These are phyloP conservation scores for Hyaloperonospora brassicae DNA, from an alignment of 352 stramenopile species.

Conservation along the genomic window DNA sequence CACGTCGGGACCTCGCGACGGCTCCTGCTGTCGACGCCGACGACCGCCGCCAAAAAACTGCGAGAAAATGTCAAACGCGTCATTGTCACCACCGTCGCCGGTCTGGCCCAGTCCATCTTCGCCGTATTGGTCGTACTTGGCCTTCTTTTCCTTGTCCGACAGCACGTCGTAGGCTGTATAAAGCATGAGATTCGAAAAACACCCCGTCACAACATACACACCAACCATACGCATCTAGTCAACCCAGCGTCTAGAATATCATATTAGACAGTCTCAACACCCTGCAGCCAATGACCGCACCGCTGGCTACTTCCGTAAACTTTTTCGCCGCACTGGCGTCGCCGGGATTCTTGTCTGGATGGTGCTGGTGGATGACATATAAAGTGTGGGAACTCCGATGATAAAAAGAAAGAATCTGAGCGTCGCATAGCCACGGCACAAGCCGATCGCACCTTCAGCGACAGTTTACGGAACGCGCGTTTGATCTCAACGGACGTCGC, in stretches of 20 bases:
- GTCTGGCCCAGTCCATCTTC: constrained; percentile 74
- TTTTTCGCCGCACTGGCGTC: constrained; percentile 78
- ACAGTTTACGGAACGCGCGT: constrained; percentile 82
- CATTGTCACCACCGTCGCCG: constrained; percentile 46
- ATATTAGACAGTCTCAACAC: too few species aligned
- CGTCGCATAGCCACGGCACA: not conserved
- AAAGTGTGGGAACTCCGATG: not conserved
- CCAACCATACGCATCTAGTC: not conserved
- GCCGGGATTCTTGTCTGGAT: constrained; percentile 86
- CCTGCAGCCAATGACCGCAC: constrained; percentile 16
- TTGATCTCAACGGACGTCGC: constrained; percentile 70
- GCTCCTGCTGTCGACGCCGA: constrained; percentile 39
- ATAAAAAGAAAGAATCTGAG: not conserved
- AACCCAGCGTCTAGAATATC: not conserved
- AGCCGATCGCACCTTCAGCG: constrained; percentile 55
- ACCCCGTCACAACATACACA: not conserved
- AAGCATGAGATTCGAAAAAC: constrained; percentile 2
- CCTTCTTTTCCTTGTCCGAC: constrained; percentile 83
- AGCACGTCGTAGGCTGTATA: constrained; percentile 85
- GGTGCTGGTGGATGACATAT: constrained; percentile 35
- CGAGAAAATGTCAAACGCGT: constrained; percentile 77
- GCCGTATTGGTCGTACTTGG: constrained; percentile 88
- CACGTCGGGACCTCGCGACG: constrained; percentile 55
- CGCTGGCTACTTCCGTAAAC: constrained; percentile 79
- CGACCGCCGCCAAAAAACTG: constrained; percentile 59